Percentiles rank a stretch among this genome's conserved stretches.
These are phyloP conservation scores for Trebouxia sp. DNA, from an alignment of 139 green algal genomes.

Conservation along the genomic window DNA sequence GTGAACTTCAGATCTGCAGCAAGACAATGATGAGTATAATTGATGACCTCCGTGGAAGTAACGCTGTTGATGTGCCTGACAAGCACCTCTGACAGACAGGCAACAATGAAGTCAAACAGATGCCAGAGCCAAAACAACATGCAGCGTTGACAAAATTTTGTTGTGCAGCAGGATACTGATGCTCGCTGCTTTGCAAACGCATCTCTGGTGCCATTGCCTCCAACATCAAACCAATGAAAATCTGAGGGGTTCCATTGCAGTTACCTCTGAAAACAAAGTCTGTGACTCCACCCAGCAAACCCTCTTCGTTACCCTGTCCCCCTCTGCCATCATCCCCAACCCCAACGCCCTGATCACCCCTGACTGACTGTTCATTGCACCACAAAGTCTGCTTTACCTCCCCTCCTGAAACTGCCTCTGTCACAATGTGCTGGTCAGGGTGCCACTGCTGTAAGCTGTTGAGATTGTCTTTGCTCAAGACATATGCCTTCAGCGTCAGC, in stretches of 20 bases:
- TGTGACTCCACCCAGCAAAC: constrained; percentile 15
- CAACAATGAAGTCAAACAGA: no score
- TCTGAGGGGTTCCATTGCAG: no score
- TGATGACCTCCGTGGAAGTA: no score
- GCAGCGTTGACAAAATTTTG: no score
- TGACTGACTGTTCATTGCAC: background rate
- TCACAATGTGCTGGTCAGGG: constrained; percentile 22
- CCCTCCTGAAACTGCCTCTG: constrained; percentile 23
- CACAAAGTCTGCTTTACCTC: constrained; percentile 23
- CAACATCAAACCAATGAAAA: no score
- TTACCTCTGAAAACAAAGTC: constrained; percentile 29
- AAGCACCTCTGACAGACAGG: no score
- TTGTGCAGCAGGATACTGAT: no score
- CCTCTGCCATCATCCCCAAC: background rate
- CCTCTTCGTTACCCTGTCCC: background rate
- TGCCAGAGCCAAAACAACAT: no score
- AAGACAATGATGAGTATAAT: background rate
- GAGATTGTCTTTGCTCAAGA: constrained; percentile 17
- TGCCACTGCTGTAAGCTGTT: constrained; percentile 26
- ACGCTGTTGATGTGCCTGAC: no score
- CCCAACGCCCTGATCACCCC: background rate
- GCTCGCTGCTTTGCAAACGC: no score
- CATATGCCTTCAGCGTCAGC: background rate
- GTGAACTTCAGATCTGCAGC: constrained; percentile 38
- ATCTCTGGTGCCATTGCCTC: no score